These are phyloP conservation scores for Huntiella moniliformis DNA, from an alignment of 2,329 filamentous ascomycete genomes.

Conservation along the genomic window DNA sequence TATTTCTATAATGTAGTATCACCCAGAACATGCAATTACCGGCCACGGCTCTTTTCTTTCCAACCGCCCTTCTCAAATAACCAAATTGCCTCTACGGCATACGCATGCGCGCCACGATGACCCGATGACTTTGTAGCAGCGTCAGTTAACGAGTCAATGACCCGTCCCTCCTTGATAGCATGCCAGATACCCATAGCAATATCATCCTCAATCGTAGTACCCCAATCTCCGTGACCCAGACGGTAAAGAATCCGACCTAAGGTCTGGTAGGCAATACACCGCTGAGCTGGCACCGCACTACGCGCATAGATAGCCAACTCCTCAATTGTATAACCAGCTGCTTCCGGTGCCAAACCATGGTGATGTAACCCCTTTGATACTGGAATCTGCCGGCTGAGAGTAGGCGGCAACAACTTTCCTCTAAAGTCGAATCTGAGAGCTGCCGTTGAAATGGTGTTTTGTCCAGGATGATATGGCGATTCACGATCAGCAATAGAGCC, in stretches of 20 bases:
- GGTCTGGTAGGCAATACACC: slow-evolving; percentile 83
- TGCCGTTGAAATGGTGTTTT: slow-evolving; percentile 51
- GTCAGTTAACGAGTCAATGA: slow-evolving; percentile 57
- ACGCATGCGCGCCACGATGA: slow-evolving; percentile 64
- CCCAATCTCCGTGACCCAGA: slow-evolving; percentile 54
- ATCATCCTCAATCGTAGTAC: slow-evolving; percentile 36
- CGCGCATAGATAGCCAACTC: slow-evolving; percentile 68
- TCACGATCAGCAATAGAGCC: slow-evolving; percentile 46
- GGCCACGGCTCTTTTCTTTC: slow-evolving; percentile 43
- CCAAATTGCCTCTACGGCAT: slow-evolving; percentile 82
- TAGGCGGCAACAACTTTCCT: slow-evolving; percentile 62
- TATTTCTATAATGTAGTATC: too few species aligned
- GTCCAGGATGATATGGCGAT: slow-evolving; percentile 66
- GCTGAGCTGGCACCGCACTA: slow-evolving; percentile 66
- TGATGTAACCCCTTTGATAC: slow-evolving; percentile 72
- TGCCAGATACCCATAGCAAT: slow-evolving; percentile 69
- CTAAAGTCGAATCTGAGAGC: slow-evolving; percentile 78
- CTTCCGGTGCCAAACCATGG: slow-evolving; percentile 79
- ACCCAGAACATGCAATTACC: slow-evolving; percentile 13
- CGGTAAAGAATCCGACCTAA: slow-evolving; percentile 71
- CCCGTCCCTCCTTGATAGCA: slow-evolving; percentile 54
- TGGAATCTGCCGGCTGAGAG: slow-evolving; percentile 54
- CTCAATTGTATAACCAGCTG: slow-evolving; percentile 80
- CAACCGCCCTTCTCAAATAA: slow-evolving; percentile 54
- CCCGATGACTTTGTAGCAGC: slow-evolving; percentile 51